phyloP scores from a whole-genome alignment of 106 monocot genomes.

The Posidonia australis region DNA sequence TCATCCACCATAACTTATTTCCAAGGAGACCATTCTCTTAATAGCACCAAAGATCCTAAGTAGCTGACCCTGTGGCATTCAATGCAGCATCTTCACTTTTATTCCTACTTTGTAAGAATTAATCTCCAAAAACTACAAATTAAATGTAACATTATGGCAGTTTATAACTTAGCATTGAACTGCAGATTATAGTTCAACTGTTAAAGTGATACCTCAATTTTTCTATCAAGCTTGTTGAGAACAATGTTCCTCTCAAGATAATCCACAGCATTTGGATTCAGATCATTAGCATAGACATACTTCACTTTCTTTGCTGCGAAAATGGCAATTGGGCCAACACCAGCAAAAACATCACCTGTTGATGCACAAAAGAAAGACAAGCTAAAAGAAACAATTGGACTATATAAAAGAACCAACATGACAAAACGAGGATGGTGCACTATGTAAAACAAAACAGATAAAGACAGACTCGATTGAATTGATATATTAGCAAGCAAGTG shows the following conservation, averaged over 20 bases:
- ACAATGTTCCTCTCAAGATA: conserved; percentile 84
- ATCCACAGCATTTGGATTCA: conserved; percentile 86
- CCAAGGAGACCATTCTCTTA: too few species aligned
- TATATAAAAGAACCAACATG: neutral
- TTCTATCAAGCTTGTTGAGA: conserved; percentile 83
- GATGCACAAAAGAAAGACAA: neutral
- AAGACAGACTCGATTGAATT: neutral
- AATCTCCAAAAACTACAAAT: too few species aligned
- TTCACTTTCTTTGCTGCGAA: conserved; percentile 86
- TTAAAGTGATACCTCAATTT: conserved; percentile 54
- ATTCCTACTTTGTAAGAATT: too few species aligned
- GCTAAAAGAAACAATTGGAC: neutral
- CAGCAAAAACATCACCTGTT: conserved; percentile 91
- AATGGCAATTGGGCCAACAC: conserved; percentile 87
- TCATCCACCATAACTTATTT: too few species aligned
- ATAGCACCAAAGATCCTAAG: too few species aligned
- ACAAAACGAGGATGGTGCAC: too few species aligned
- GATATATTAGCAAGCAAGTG: too few species aligned
- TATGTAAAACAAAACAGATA: neutral
- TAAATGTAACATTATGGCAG: neutral
- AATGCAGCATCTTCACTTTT: too few species aligned
- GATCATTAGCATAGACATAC: conserved; percentile 92
- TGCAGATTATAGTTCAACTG: neutral
- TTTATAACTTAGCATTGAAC: neutral
- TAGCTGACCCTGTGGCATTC: too few species aligned